These are phyloP conservation scores for Phellinidium pouzarii DNA, from an alignment of 1,284 basidiomycete species.

Conservation along the genomic window DNA sequence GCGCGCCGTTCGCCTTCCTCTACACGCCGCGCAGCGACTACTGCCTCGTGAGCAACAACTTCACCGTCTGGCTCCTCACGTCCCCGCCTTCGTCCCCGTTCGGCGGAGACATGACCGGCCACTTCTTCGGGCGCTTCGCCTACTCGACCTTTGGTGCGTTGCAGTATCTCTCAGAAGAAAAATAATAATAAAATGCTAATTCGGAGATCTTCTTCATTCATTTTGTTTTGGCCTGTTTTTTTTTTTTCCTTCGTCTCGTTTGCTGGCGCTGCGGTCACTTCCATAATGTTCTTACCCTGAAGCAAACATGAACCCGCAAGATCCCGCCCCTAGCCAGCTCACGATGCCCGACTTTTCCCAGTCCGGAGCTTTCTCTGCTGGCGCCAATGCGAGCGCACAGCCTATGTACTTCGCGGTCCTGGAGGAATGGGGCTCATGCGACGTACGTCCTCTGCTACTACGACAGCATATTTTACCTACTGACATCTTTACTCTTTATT, in stretches of 20 bases:
- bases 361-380: constrained; percentile 35
- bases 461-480: neutral
- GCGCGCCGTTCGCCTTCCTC: constrained; percentile 30
- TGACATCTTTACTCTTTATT: neutral
- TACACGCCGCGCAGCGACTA: constrained; percentile 39
- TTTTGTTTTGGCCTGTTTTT: neutral
- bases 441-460: constrained; percentile 22
- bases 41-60: constrained; percentile 37
- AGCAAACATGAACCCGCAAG: constrained; percentile 35
- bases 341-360: constrained; percentile 45
- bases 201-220: no score
- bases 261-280: neutral
- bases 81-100: constrained; percentile 25
- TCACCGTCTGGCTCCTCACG: constrained; percentile 36
- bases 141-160: constrained; percentile 35
- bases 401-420: constrained; percentile 36
- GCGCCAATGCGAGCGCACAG: constrained; percentile 28
- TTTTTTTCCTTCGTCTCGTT: neutral
- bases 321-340: constrained; percentile 36
- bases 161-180: no score
- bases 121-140: constrained; percentile 37
- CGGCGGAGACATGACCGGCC: constrained; percentile 29
- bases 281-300: neutral
- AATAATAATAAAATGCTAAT: no score
- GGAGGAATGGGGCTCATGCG: constrained; percentile 40